Percentiles rank a stretch among this genome's conserved stretches.
phyloP scores from a whole-genome alignment of 2,329 filamentous ascomycete species.

The Penicillium sp. region DNA sequence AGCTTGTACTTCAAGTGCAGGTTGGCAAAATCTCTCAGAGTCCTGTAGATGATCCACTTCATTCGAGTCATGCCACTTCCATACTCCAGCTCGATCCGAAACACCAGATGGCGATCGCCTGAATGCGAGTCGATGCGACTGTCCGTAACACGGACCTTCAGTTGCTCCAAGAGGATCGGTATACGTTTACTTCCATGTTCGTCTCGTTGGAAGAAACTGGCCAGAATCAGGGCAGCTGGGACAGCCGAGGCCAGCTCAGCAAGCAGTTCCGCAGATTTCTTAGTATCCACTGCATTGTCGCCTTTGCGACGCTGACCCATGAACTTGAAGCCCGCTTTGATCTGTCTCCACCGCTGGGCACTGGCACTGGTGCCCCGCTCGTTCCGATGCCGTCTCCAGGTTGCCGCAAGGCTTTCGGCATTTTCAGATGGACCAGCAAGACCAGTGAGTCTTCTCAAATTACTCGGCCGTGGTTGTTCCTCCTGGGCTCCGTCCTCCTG shows the following conservation, averaged over 20 bases:
- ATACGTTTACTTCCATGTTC: constrained; percentile 95
- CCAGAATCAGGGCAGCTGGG: constrained; percentile 88
- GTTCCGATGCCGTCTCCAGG: constrained; percentile 49
- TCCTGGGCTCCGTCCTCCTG: constrained; percentile 55
- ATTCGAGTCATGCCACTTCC: constrained; percentile 92
- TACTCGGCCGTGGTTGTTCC: constrained; percentile 58
- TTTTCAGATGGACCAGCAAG: constrained; percentile 62
- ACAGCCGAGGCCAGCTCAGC: constrained; percentile 90
- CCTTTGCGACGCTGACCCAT: constrained; percentile 75
- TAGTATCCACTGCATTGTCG: constrained; percentile 81
- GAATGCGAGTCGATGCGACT: constrained; percentile 63
- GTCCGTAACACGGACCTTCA: constrained; percentile 83
- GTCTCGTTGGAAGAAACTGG: constrained; percentile 96
- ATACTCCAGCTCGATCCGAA: constrained; percentile 92
- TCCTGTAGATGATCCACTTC: constrained; percentile 91
- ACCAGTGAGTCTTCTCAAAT: constrained; percentile 64
- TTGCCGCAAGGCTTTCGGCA: constrained; percentile 61
- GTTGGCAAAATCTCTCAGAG: constrained; percentile 85
- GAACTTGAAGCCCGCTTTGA: constrained; percentile 85
- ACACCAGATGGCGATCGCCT: constrained; percentile 73
- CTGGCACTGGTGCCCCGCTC: constrained; percentile 69
- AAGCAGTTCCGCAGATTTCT: constrained; percentile 94
- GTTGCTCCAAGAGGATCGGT: constrained; percentile 88
- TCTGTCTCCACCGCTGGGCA: constrained; percentile 84
- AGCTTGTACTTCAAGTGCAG: constrained; percentile 92